Percentiles rank a stretch among this genome's conserved stretches.
Conservation (phyloP, 306 rosid species). For the Parietaria judaica region DNA sequence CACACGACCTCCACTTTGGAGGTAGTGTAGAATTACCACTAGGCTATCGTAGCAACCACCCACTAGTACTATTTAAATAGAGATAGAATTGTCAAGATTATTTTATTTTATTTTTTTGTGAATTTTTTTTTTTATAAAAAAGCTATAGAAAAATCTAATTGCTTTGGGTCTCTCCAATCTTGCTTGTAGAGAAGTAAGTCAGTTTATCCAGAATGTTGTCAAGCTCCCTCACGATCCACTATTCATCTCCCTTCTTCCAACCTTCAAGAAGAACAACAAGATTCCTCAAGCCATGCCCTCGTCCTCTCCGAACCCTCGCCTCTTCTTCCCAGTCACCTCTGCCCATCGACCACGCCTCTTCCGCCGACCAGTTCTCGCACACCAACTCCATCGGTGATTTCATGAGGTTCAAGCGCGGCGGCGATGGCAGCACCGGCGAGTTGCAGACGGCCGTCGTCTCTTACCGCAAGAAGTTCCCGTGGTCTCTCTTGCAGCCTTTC, state of each 20-base stretch:
- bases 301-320: conserved; percentile 17
- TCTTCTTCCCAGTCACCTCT: conserved; percentile 17
- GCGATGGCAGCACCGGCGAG: conserved; percentile 45
- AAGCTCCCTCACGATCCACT: conserved; percentile 32
- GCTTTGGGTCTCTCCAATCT: too few species aligned
- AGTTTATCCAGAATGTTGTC: conserved; percentile 29
- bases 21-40: too few species aligned
- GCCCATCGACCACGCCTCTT: conserved; percentile 44
- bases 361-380: conserved; percentile 43
- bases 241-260: conserved; percentile 17
- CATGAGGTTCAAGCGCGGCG: conserved; percentile 69
- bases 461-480: conserved; percentile 75
- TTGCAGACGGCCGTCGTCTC: conserved; percentile 83
- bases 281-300: conserved; percentile 15
- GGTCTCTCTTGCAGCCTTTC: conserved; percentile 71
- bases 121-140: too few species aligned
- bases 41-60: too few species aligned
- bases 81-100: too few species aligned
- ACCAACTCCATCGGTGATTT: conserved; percentile 78
- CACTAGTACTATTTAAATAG: too few species aligned
- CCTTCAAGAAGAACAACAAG: neutral
- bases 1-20: too few species aligned
- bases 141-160: too few species aligned
- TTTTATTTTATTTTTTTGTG: too few species aligned
- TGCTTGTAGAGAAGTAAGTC: neutral